Conservation (phyloP, 106 monocot species). For the Dendrobium nobile region DNA sequence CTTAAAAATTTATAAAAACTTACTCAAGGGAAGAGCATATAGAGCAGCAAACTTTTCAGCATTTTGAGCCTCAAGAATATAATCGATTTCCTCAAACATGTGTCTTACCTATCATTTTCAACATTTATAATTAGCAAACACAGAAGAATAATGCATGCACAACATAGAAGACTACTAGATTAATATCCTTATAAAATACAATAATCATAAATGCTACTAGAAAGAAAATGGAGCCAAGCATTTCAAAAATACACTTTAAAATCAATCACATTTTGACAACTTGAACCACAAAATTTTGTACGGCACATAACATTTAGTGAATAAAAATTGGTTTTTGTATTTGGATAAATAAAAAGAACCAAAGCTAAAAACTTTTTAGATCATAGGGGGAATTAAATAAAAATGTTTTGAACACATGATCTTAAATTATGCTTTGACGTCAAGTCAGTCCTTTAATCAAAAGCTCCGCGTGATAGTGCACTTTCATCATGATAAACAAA, state of each 20-base stretch:
- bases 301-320: neutral
- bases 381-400: neutral
- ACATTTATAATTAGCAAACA: neutral
- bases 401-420: neutral
- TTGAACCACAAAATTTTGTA: neutral
- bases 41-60: constrained; percentile 89
- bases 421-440: neutral
- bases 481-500: neutral
- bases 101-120: constrained; percentile 64
- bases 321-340: too few relatives aligned
- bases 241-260: neutral
- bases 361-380: neutral
- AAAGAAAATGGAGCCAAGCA: neutral
- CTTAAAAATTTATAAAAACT: constrained; percentile 16
- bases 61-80: constrained; percentile 80
- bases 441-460: neutral
- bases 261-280: neutral
- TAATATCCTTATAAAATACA: neutral
- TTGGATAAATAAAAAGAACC: neutral
- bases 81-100: constrained; percentile 99
- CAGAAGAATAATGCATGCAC: neutral
- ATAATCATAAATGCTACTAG: neutral
- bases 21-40: constrained; percentile 45
- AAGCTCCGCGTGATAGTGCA: neutral
- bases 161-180: neutral